Conservation (phyloP, 306 rosid genomes). For the Benincasa hispida region DNA sequence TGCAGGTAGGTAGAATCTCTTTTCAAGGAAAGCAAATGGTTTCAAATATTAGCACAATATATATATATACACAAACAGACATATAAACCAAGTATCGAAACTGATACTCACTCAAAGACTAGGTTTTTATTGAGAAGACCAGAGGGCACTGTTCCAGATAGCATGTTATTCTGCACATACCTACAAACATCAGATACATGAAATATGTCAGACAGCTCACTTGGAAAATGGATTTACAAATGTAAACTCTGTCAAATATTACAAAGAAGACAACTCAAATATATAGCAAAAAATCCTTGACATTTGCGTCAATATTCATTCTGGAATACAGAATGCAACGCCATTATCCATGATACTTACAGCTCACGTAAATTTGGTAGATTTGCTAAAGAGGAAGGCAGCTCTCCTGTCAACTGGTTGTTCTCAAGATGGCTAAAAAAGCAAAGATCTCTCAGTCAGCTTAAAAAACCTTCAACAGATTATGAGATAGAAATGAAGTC, state of each 20-base stretch:
- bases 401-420: constrained; percentile 62
- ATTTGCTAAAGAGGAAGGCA: constrained; percentile 51
- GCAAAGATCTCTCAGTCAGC: constrained; percentile 26
- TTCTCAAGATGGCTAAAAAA: constrained; percentile 78
- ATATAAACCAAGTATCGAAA: background rate
- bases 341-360: constrained; percentile 36
- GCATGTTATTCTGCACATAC: constrained; percentile 69
- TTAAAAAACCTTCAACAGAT: constrained; percentile 1
- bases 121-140: constrained; percentile 45
- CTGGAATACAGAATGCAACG: background rate
- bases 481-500: constrained; percentile 7
- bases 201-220: background rate
- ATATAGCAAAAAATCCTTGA: background rate
- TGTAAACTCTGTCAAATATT: background rate
- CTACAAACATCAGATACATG: constrained; percentile 35
- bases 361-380: constrained; percentile 74
- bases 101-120: constrained; percentile 45
- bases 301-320: background rate
- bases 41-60: background rate
- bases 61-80: too few relatives aligned
- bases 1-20: background rate
- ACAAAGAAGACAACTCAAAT: background rate
- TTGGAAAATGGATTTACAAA: background rate
- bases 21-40: background rate
- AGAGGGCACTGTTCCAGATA: constrained; percentile 67